phyloP scores from a whole-genome alignment of 2,329 filamentous ascomycete genomes.

The Colletotrichum falcatum region DNA sequence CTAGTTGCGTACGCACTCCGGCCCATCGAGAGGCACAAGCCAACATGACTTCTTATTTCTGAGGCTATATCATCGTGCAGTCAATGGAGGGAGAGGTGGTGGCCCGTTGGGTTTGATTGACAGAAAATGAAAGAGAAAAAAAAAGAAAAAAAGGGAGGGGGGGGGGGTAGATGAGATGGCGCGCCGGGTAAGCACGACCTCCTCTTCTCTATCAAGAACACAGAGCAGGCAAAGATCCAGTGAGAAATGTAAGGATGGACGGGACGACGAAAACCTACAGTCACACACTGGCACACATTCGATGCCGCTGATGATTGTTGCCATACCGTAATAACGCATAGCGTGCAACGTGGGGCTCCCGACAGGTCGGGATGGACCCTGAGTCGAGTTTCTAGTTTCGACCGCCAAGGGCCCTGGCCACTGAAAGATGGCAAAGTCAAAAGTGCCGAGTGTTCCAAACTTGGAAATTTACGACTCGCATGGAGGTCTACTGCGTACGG shows the following conservation, averaged over 20 bases:
- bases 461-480: neutral
- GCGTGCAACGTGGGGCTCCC: conserved; percentile 24
- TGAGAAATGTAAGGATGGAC: neutral
- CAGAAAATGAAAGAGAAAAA: too few relatives aligned
- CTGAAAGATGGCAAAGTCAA: conserved; percentile 21
- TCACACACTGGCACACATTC: neutral
- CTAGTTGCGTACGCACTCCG: neutral
- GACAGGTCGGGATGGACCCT: conserved; percentile 17
- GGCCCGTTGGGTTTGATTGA: neutral
- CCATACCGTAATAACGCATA: neutral
- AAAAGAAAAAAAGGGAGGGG: too few relatives aligned
- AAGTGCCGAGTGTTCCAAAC: neutral
- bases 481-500: neutral
- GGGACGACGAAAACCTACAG: neutral
- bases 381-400: conserved; percentile 5
- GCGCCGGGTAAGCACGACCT: conserved; percentile 36
- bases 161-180: conserved; percentile 30
- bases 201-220: neutral
- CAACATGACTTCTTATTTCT: neutral
- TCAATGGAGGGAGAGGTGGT: too few relatives aligned
- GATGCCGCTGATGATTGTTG: neutral
- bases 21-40: conserved; percentile 5
- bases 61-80: neutral
- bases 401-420: conserved; percentile 35
- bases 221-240: neutral